Percentiles rank a stretch among this genome's conserved stretches.
phyloP scores from a whole-genome alignment of 2,329 filamentous ascomycete species.

The Sclerotinia minor region DNA sequence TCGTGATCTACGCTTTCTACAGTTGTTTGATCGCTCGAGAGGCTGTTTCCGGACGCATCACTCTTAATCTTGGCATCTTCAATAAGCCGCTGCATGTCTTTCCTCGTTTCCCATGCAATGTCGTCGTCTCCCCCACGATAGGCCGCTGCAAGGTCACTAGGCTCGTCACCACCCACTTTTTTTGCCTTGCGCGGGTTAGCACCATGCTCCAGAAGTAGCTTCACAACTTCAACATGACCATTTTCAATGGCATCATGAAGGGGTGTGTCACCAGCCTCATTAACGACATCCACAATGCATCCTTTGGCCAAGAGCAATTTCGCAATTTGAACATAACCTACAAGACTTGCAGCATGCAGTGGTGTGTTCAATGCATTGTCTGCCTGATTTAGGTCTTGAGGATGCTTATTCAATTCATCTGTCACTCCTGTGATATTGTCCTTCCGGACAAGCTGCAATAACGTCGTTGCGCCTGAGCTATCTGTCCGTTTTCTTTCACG shows the following conservation, averaged over 20 bases:
- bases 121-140: slow-evolving; percentile 62
- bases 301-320: slow-evolving; percentile 81
- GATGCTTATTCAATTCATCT: slow-evolving; percentile 67
- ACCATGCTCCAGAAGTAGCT: slow-evolving; percentile 77
- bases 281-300: slow-evolving; percentile 77
- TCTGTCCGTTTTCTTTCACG: slow-evolving; percentile 81
- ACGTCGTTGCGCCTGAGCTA: slow-evolving; percentile 84
- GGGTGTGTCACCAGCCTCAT: slow-evolving; percentile 86
- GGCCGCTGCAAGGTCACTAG: slow-evolving; percentile 76
- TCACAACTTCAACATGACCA: slow-evolving; percentile 84
- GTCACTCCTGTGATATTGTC: slow-evolving; percentile 77
- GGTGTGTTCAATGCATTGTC: slow-evolving; percentile 98
- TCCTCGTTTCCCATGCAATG: slow-evolving; percentile 26
- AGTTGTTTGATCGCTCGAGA: slow-evolving; percentile 54
- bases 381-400: slow-evolving; percentile 82
- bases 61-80: slow-evolving; percentile 60
- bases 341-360: slow-evolving; percentile 86
- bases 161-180: slow-evolving; percentile 80
- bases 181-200: slow-evolving; percentile 92
- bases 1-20: slow-evolving; percentile 45
- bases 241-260: slow-evolving; percentile 97
- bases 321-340: slow-evolving; percentile 84
- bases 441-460: slow-evolving; percentile 86
- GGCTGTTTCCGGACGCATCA: slow-evolving; percentile 53
- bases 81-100: slow-evolving; percentile 70